These are phyloP conservation scores for Mariannaea elegans DNA, from an alignment of 2,329 filamentous ascomycete genomes.

Conservation along the genomic window DNA sequence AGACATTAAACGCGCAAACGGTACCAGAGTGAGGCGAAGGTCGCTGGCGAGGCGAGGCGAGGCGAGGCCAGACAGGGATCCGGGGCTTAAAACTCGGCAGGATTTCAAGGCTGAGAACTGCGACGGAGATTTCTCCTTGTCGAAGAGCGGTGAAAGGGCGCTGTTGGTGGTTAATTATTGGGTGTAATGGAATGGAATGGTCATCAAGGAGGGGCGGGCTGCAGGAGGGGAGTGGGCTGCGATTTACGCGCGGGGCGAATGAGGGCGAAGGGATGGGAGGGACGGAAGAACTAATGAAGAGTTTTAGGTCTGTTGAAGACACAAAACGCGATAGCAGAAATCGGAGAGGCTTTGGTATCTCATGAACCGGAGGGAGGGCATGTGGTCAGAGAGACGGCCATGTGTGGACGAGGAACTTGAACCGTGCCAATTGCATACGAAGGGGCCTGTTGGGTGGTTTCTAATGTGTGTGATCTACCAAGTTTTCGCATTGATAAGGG, in stretches of 20 bases:
- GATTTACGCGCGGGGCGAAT: not conserved
- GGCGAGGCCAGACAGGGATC: slow-evolving; percentile 17
- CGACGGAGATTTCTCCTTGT: not conserved
- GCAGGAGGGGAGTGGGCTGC: slow-evolving; percentile 6
- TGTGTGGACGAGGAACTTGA: not conserved
- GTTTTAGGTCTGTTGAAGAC: not conserved
- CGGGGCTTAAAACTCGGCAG: not conserved
- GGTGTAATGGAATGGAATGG: not conserved
- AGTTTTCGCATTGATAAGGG: not conserved
- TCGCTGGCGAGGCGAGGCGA: not conserved
- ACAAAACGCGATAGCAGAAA: not conserved
- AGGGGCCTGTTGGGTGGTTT: too few relatives aligned
- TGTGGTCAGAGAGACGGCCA: not conserved
- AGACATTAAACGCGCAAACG: not conserved
- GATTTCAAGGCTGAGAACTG: slow-evolving; percentile 20
- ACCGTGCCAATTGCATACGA: too few relatives aligned
- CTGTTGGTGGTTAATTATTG: not conserved
- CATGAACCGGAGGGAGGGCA: not conserved
- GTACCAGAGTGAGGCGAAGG: slow-evolving; percentile 12
- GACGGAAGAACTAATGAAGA: not conserved
- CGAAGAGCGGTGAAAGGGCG: slow-evolving; percentile 23
- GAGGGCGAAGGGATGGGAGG: not conserved
- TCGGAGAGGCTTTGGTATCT: not conserved
- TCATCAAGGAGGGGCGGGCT: slow-evolving; percentile 9
- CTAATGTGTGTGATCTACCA: not conserved